Percentiles rank a stretch among this genome's conserved stretches.
Conservation (phyloP, 306 rosid genomes). For the Vicia villosa region DNA sequence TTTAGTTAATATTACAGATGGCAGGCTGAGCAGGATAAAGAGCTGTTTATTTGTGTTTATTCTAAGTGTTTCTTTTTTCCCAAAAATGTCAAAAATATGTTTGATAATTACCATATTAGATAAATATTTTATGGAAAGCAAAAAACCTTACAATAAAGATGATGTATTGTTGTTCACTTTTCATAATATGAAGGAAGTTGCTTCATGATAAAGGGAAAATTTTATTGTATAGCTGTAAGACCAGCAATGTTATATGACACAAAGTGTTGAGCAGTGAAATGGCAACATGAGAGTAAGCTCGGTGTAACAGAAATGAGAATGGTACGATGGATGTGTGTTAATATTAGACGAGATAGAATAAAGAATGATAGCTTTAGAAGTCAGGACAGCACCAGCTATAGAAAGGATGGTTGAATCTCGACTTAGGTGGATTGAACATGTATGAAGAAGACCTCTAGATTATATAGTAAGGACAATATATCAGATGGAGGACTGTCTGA, state of each 20-base stretch:
- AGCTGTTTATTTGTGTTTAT: background rate
- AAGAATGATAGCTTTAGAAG: background rate
- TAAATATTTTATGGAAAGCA: background rate
- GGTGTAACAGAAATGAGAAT: background rate
- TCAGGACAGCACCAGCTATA: too few relatives aligned
- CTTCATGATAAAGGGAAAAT: background rate
- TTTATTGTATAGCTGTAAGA: background rate
- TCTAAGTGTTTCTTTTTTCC: background rate
- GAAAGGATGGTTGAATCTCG: background rate
- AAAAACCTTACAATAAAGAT: background rate
- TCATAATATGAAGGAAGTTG: background rate
- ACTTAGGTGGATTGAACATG: background rate
- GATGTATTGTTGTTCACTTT: background rate
- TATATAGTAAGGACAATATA: background rate
- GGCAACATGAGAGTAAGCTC: background rate
- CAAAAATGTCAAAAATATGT: background rate
- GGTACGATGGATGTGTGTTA: background rate
- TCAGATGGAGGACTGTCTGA: background rate
- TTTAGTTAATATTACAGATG: constrained; percentile 8
- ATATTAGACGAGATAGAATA: background rate
- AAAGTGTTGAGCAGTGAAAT: background rate
- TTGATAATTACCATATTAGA: background rate
- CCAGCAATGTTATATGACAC: background rate
- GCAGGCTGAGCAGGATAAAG: constrained; percentile 18
- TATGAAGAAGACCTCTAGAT: background rate